A percentile compares a stretch with the other conserved stretches of the same genome.
Evolutionary conservation across 345 rosid species (phyloP).

Genomic region (Triadica sebifera): DNA sequence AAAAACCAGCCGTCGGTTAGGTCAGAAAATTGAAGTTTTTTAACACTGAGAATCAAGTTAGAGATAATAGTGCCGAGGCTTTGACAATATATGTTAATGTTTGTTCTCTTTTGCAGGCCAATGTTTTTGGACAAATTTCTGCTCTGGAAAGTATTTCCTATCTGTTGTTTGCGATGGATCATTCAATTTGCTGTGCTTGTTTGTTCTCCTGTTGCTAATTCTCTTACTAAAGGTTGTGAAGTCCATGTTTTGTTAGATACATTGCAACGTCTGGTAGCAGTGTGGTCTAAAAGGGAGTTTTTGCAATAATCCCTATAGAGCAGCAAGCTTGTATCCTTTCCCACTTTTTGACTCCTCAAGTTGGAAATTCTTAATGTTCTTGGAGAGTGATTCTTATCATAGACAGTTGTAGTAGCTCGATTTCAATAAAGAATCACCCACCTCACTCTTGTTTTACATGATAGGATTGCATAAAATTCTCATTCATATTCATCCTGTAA

Average conservation of each 20-base stretch:
- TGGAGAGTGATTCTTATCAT: neutral
- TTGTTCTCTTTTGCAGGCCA: conserved; percentile 46
- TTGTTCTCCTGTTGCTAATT: conserved; percentile 55
- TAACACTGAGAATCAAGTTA: neutral
- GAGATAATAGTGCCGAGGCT: neutral
- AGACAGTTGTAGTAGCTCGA: neutral
- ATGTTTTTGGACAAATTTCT: conserved; percentile 82
- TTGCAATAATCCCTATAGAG: conserved; percentile 69
- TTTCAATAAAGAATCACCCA: neutral
- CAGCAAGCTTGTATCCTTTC: conserved; percentile 97
- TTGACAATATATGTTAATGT: neutral
- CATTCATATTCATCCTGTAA: neutral
- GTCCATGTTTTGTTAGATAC: conserved; percentile 50
- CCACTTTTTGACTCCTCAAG: conserved; percentile 16
- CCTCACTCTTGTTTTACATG: neutral
- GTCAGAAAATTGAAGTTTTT: conserved; percentile 35
- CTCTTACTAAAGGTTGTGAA: conserved; percentile 40
- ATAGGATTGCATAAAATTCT: conserved; percentile 4
- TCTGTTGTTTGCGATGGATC: conserved; percentile 84
- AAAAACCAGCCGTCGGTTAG: conserved; percentile 56
- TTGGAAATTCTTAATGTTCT: conserved; percentile 13
- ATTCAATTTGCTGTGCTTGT: conserved; percentile 78
- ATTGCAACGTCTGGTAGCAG: conserved; percentile 53
- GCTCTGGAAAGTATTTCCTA: conserved; percentile 92
- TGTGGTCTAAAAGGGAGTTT: conserved; percentile 82